Evolutionary conservation across 257 asterid species (phyloP), one percentile per base, ranked within the genome.

Genomic region (Leptodermis oblonga): DNA sequence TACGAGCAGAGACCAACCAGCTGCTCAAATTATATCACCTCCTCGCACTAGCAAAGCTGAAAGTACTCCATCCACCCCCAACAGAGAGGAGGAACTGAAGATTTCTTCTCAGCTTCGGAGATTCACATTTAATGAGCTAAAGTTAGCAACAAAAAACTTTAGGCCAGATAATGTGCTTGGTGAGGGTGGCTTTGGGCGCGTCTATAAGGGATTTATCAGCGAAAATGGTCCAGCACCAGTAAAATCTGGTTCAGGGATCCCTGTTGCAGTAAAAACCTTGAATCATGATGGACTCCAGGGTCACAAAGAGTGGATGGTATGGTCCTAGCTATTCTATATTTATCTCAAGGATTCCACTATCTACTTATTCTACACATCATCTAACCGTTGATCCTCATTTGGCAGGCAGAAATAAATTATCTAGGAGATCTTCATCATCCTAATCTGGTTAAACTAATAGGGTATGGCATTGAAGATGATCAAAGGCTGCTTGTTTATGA

Each of bases 121-220:
- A 56, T 90, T 92, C 78, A 64, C 80, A 70, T 90, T 79, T 55
- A 85, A 78, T 34, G 98, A 92, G 73, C 63, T 92, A 70, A 86
- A 78, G 77, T 68, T 75, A 58, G 97, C 96, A 3, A 92, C 98
- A 4, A 85, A 85, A 76, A 87, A 80, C 76, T 92, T 92, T 58
- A 82, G 86, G 78, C 83, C 89, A 0, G 95, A 89, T 74, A 81
- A 85, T 80, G 83, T 90, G 48, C 91, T 92, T 9, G 98, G 98
- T 14, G 90, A 84, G 76, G 98, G 98, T 22, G 97, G 98, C 3
- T 92, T 92, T 74, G 98, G 98, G 65, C 83, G 92, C 68, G 98
- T 92, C 73, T 90, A 78, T 77, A 92, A 90, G 71, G 98, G 98
- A 11, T 92, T 97, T 97, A 79, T 92, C 72, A 82, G 85, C 36